These are phyloP conservation scores for Suhomyces tanzawaensis DNA, from an alignment of 805 yeast genomes.

Conservation along the genomic window DNA sequence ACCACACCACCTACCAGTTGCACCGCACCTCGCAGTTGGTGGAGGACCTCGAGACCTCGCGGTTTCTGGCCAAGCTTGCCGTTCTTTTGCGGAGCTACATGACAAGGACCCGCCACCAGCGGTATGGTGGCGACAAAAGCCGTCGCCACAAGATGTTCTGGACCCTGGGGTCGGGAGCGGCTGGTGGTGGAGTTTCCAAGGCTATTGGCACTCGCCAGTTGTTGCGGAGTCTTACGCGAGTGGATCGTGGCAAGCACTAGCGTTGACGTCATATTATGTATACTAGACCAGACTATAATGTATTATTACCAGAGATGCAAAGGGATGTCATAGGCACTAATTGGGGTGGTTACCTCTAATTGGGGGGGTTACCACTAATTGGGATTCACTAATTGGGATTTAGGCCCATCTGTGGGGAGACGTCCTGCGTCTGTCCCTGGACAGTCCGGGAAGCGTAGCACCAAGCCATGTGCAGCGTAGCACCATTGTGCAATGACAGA, in stretches of 20 bases:
- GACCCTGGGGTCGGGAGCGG: conserved; percentile 5
- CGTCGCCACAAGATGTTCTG: neutral
- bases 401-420: too few species aligned
- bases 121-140: conserved; percentile 3
- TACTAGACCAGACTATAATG: neutral
- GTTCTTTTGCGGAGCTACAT: conserved; percentile 20
- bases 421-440: too few species aligned
- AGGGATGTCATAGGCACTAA: too few species aligned
- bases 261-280: neutral
- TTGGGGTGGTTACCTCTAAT: too few species aligned
- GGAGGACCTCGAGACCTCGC: conserved; percentile 15
- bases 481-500: too few species aligned
- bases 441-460: too few species aligned
- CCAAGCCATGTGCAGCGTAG: too few species aligned
- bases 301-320: neutral
- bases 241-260: neutral
- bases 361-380: too few species aligned
- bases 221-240: conserved; percentile 6
- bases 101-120: conserved; percentile 15
- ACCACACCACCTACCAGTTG: conserved; percentile 29
- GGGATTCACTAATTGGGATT: too few species aligned
- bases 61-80: conserved; percentile 20
- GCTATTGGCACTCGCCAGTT: conserved; percentile 3
- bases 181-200: too few species aligned
- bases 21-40: conserved; percentile 23